A percentile compares a stretch with the other conserved stretches of the same genome.
Evolutionary conservation across 495 filamentous ascomycete genomes (phyloP).

Genomic region (Articulospora tetracladia): DNA sequence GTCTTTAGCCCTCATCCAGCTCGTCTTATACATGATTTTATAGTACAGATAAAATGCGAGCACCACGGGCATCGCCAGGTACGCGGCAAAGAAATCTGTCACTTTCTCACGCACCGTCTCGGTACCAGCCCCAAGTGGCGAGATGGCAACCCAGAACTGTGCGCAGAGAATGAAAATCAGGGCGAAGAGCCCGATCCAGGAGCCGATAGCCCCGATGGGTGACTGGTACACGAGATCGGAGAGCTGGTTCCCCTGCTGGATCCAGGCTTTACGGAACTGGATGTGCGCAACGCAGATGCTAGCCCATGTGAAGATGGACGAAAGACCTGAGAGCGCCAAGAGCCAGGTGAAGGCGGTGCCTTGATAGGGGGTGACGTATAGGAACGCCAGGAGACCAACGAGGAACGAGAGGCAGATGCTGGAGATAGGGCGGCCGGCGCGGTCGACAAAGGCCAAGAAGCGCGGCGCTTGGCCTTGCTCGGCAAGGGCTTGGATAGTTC

Average conservation of each 20-base stretch:
- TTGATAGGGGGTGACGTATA: constrained; percentile 64
- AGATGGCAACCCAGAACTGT: constrained; percentile 90
- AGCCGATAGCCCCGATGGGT: constrained; percentile 76
- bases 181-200: constrained; percentile 76
- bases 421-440: constrained; percentile 75
- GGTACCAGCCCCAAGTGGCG: constrained; percentile 54
- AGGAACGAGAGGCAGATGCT: constrained; percentile 64
- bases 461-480: constrained; percentile 79
- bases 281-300: constrained; percentile 87
- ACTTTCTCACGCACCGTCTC: constrained; percentile 38
- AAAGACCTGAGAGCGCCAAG: constrained; percentile 83
- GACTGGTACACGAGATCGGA: constrained; percentile 76
- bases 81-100: constrained; percentile 71
- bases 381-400: constrained; percentile 74
- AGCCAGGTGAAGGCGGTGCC: constrained; percentile 79
- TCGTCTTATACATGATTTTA: constrained; percentile 71
- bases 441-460: constrained; percentile 79
- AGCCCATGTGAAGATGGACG: constrained; percentile 88
- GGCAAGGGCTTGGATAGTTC: constrained; percentile 80
- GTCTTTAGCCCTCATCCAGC: constrained; percentile 56
- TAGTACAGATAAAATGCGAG: constrained; percentile 68
- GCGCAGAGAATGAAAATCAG: constrained; percentile 81
- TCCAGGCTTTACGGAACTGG: constrained; percentile 85
- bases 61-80: constrained; percentile 78
- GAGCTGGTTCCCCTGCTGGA: constrained; percentile 63